Percentiles rank a stretch among this genome's conserved stretches.
phyloP scores from a whole-genome alignment of 2,329 filamentous ascomycete genomes.

The Penicillium sp. region DNA sequence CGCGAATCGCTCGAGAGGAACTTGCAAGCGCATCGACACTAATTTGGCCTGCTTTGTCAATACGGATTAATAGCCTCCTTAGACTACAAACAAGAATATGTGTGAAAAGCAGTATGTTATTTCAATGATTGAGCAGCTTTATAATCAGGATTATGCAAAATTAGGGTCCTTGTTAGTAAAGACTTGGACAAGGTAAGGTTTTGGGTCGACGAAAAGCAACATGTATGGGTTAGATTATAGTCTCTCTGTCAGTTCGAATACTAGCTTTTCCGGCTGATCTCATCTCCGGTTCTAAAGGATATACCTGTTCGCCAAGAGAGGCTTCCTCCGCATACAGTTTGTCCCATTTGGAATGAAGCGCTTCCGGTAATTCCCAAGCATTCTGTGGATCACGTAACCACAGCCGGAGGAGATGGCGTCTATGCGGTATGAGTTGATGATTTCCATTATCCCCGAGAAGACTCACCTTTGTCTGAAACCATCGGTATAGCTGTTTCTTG shows the following conservation, averaged over 20 bases:
- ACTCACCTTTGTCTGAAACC: constrained; percentile 39
- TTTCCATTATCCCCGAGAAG: constrained; percentile 36
- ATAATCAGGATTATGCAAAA: too few species aligned
- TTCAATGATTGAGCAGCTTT: too few species aligned
- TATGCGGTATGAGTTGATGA: neutral
- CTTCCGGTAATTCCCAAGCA: constrained; percentile 47
- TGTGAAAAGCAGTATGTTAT: too few species aligned
- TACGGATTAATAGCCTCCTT: constrained; percentile 38
- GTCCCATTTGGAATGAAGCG: constrained; percentile 39
- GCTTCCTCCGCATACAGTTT: constrained; percentile 32
- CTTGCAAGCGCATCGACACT: constrained; percentile 62
- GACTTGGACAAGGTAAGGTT: too few species aligned
- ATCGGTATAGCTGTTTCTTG: constrained; percentile 31
- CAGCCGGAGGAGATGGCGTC: constrained; percentile 47
- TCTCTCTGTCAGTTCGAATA: too few species aligned
- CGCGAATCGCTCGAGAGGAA: constrained; percentile 58
- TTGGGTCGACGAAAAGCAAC: too few species aligned
- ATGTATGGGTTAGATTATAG: too few species aligned
- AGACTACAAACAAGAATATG: too few species aligned
- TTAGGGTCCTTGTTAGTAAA: too few species aligned
- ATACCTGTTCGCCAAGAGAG: neutral
- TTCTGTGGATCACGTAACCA: constrained; percentile 51
- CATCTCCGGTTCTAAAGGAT: neutral
- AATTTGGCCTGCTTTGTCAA: constrained; percentile 66
- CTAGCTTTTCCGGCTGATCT: neutral